Base-by-base conservation (phyloP, 805 yeast species). In the Millerozyma miso region DNA sequence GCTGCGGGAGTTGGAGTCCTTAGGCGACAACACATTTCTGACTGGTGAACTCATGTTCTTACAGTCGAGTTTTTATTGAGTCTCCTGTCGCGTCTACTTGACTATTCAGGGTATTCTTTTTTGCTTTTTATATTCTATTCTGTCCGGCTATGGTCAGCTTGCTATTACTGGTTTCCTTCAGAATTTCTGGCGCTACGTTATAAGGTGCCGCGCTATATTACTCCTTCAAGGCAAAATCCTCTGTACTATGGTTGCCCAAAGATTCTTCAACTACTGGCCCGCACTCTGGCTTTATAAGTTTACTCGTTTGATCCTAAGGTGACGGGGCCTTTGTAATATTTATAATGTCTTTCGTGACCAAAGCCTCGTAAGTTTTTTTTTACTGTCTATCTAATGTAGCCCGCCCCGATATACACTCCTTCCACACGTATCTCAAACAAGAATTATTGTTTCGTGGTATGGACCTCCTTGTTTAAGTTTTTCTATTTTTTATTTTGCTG, bases 21-120 rank as follows among this genome's bases (percentile, higher is more conserved):
- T 56, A 31, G 61, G 61, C 8, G 60, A 56, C 43, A 56, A 54
- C 19, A 50, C 55, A 35, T 57, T 41, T 33, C 61, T 46, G 35
- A 47, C 45, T 29, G 56, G 52, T n/a, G 55, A 37, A 29, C 50
- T 47, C 50, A 45, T 48, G 15, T 23, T 23, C 10, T 7, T 7
- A 10, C 29, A 23, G 10, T n/a, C n/a, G n/a, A n/a, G n/a, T n/a
- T n/a, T n/a, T n/a, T n/a, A n/a, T n/a, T n/a, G n/a, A n/a, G n/a
- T n/a, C n/a, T n/a, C n/a, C n/a, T n/a, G n/a, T n/a, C n/a, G n/a
- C n/a, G n/a, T n/a, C n/a, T n/a, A n/a, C n/a, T n/a, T n/a, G n/a
- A n/a, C n/a, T n/a, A n/a, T n/a, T n/a, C n/a, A n/a, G n/a, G n/a
- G n/a, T n/a, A n/a, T n/a, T n/a, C n/a, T n/a, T n/a, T n/a, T n/a